Evolutionary conservation across 78 protist genomes (phyloP), one percentile per base, ranked within the genome.

Genomic region (Cavenderia fasciculata): DNA sequence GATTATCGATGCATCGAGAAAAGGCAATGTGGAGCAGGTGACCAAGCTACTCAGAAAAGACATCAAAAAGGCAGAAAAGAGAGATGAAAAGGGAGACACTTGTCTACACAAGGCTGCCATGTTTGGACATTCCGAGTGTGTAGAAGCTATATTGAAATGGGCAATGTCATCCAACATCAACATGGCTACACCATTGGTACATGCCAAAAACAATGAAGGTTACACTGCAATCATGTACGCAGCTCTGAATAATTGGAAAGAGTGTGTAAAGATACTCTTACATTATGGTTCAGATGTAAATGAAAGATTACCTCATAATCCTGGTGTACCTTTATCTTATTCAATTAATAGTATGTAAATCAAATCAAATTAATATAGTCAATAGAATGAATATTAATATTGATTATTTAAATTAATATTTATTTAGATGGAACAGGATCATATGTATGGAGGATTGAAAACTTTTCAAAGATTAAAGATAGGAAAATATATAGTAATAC

Each of bases 41-140:
- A 19, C 41, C 21, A 79, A 79, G 31, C 54, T 68, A 12, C 31
- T 79, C 29, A 79, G 68, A 54, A 79, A 79, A 31, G 77, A 79
- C 56, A 52, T 59, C 44, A 79, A 68, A 52, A 79, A 79, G 69
- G 25, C 68, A 10, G 51, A 68, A 44, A 79, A 79, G 54, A 21
- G 74, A 19, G 89, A 79, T 68, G 89, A 79, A 1, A 49, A 43
- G 16, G 89, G 89, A 10, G 89, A 79, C 29, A 57, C 76, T 8
- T 79, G 89, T 66, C 43, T 79, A 66, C 89, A 79, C n/a, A 79
- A 79, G 5, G 89, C 89, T 46, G 75, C 89, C 51, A 8, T 51
- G 10, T 79, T 79, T 68, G 89, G 89, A 12, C 77, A 65, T 34
- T 12, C 70, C 10, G 89, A 79, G 27, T 65, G 63, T 16, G 51